A percentile compares a stretch with the other conserved stretches of the same genome.
Conservation (phyloP, 2,329 filamentous ascomycete genomes). For the Cladosporium sp. region DNA sequence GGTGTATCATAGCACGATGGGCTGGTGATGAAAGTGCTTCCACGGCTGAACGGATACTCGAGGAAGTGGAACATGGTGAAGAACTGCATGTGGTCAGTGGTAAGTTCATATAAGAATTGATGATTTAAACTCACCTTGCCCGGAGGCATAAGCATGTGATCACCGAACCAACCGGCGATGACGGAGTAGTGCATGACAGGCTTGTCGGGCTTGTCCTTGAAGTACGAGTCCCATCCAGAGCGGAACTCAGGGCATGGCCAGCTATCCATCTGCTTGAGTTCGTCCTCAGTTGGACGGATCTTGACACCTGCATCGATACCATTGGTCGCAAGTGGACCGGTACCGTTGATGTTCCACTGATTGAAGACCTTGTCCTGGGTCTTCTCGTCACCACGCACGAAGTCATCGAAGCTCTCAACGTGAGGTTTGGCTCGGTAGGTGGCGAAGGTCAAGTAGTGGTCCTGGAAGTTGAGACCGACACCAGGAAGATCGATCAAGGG, state of each 20-base stretch:
- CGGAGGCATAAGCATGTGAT: slow-evolving; percentile 60
- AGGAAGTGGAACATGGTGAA: slow-evolving; percentile 83
- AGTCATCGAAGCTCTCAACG: slow-evolving; percentile 76
- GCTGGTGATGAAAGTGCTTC: slow-evolving; percentile 55
- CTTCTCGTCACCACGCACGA: slow-evolving; percentile 67
- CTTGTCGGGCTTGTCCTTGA: slow-evolving; percentile 41
- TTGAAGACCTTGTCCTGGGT: slow-evolving; percentile 70
- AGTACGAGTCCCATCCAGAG: slow-evolving; percentile 52
- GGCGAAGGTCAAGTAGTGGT: slow-evolving; percentile 52
- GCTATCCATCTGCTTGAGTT: slow-evolving; percentile 49
- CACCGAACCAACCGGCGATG: slow-evolving; percentile 58
- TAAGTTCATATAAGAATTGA: neutral
- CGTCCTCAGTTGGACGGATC: slow-evolving; percentile 50
- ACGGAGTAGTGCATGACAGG: slow-evolving; percentile 66
- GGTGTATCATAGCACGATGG: slow-evolving; percentile 35
- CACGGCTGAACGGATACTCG: slow-evolving; percentile 62
- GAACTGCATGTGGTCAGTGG: slow-evolving; percentile 42
- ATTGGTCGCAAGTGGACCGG: slow-evolving; percentile 71
- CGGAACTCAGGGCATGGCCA: slow-evolving; percentile 64
- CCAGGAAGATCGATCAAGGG: slow-evolving; percentile 46
- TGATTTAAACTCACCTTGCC: slow-evolving; percentile 48
- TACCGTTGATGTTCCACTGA: slow-evolving; percentile 76
- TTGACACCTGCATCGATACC: slow-evolving; percentile 71
- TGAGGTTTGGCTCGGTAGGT: slow-evolving; percentile 52
- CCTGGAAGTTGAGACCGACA: slow-evolving; percentile 53